Conservation (phyloP, 371 early-diverging fungal species). For the Apophysomyces trapeziformis region DNA sequence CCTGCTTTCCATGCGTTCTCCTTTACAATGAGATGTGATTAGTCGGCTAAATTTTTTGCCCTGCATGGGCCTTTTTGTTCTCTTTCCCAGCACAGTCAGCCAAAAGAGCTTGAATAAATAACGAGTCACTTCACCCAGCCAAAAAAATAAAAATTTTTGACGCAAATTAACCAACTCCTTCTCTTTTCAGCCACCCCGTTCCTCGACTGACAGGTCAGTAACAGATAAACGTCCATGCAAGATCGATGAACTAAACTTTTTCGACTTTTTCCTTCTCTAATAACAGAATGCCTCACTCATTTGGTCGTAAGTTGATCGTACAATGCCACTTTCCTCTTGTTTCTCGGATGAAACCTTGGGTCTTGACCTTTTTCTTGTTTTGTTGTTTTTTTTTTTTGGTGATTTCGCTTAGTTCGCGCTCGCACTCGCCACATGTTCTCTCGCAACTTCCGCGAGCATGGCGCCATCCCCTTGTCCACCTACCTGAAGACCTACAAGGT, state of each 20-base stretch:
- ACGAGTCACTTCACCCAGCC: constrained; percentile 6
- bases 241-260: neutral
- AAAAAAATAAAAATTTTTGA: constrained; percentile 11
- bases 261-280: neutral
- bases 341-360: too few relatives aligned
- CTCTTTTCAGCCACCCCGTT: constrained; percentile 6
- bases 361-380: constrained; percentile 12
- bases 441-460: constrained; percentile 96
- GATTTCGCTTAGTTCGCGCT: constrained; percentile 72
- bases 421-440: constrained; percentile 99
- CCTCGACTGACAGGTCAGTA: constrained; percentile 7
- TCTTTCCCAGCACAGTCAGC: too few relatives aligned
- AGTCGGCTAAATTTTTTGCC: too few relatives aligned
- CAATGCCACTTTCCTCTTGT: neutral
- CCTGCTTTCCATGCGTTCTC: too few relatives aligned
- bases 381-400: too few relatives aligned
- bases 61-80: too few relatives aligned
- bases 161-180: constrained; percentile 3
- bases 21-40: too few relatives aligned
- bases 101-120: neutral
- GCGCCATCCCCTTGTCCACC: constrained; percentile 93
- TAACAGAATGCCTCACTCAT: constrained; percentile 89
- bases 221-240: neutral
- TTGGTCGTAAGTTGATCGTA: constrained; percentile 68
- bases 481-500: constrained; percentile 98